Percentiles rank a stretch among this genome's conserved stretches.
These are phyloP conservation scores for Aechmea fasciata DNA, from an alignment of 176 grass and related monocot species.

Conservation along the genomic window DNA sequence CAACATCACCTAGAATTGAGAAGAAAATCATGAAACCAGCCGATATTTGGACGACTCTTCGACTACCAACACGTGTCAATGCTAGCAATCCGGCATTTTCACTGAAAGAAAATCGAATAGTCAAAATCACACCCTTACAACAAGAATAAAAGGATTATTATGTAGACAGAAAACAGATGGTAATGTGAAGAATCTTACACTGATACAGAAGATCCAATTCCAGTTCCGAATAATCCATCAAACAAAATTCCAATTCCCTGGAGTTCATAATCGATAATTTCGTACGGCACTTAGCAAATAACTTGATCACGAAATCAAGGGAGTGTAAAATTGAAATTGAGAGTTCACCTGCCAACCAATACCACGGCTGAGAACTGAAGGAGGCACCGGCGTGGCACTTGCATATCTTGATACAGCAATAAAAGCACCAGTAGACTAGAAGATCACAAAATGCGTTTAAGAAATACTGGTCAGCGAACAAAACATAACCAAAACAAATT, in stretches of 20 bases:
- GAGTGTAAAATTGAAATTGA: neutral
- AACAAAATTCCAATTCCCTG: constrained; percentile 92
- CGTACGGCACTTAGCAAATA: neutral
- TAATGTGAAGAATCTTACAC: constrained; percentile 48
- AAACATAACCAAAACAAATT: neutral
- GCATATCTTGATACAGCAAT: constrained; percentile 91
- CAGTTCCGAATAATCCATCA: constrained; percentile 94
- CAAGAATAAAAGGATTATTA: neutral
- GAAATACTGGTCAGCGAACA: neutral
- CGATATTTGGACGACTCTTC: constrained; percentile 94
- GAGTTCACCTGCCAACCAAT: constrained; percentile 87
- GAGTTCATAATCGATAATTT: constrained; percentile 11
- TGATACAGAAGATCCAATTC: constrained; percentile 87
- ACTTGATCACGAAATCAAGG: neutral
- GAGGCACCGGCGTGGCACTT: constrained; percentile 82
- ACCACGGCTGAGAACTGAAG: constrained; percentile 92
- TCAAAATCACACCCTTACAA: neutral
- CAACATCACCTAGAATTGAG: constrained; percentile 65
- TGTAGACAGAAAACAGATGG: neutral
- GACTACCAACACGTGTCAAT: constrained; percentile 86
- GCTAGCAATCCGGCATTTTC: constrained; percentile 96
- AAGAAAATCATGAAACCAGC: constrained; percentile 99
- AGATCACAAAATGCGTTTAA: neutral
- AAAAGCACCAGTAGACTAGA: constrained; percentile 90
- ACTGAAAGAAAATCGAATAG: constrained; percentile 25